Percentiles rank a stretch among this genome's conserved stretches.
These are phyloP conservation scores for Vaccinium darrowii DNA, from an alignment of 148 eudicot genomes.

Conservation along the genomic window DNA sequence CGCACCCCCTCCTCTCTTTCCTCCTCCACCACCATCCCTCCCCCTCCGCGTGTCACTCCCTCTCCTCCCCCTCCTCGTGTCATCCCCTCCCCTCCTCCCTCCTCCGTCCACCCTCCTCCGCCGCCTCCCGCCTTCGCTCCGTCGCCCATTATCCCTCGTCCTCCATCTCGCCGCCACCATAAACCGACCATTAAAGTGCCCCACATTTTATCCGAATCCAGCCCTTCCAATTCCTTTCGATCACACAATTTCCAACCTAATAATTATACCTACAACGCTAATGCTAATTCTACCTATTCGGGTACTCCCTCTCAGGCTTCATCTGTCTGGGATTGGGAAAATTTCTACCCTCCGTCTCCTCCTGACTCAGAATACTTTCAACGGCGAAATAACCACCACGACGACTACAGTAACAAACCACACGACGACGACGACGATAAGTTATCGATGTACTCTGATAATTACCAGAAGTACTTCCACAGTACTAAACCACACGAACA, in stretches of 20 bases:
- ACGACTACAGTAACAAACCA: background rate
- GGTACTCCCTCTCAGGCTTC: slow-evolving; percentile 70
- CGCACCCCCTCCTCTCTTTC: slow-evolving; percentile 29
- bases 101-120: slow-evolving; percentile 30
- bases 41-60: background rate
- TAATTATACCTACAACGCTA: slow-evolving; percentile 41
- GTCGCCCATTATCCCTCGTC: slow-evolving; percentile 29
- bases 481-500: background rate
- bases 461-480: background rate
- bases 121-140: slow-evolving; percentile 29
- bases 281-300: slow-evolving; percentile 42
- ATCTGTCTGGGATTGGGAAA: slow-evolving; percentile 96
- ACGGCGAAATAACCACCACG: slow-evolving; percentile 13
- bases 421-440: slow-evolving; percentile 6
- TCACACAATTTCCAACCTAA: slow-evolving; percentile 6
- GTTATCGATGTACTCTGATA: slow-evolving; percentile 10
- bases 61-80: slow-evolving; percentile 5
- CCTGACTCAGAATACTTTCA: slow-evolving; percentile 73
- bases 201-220: slow-evolving; percentile 66
- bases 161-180: slow-evolving; percentile 24
- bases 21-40: slow-evolving; percentile 16
- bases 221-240: slow-evolving; percentile 23
- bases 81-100: slow-evolving; percentile 22
- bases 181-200: slow-evolving; percentile 41
- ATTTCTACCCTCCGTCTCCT: slow-evolving; percentile 90